Evolutionary conservation across 768 basidiomycete species (phyloP), one percentile per base, ranked within the genome.

Genomic region (Kwoniella bestiolae): DNA sequence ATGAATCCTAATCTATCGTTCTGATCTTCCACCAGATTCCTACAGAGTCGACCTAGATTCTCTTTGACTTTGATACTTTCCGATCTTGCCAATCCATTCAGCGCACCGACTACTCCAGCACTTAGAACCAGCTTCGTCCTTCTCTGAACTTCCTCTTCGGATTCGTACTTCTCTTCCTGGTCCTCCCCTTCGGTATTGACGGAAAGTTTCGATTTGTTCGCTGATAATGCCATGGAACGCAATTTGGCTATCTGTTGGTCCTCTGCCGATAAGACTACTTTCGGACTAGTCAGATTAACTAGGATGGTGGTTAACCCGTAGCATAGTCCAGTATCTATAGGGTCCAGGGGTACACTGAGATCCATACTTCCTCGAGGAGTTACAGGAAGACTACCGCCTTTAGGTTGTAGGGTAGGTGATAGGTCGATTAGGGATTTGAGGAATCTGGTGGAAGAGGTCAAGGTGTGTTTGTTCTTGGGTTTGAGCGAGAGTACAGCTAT

Each of bases 241-340:
- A 97, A 83, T 77, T 88, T 91, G 59, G 88, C 87, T 4, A 95
- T 85, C 75, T 96, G 92, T 31, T 85, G 84, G 75, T 95, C 89
- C 79, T 96, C 93, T 56, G 90, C 87, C 7, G 86, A 89, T 23
- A 93, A 82, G 12, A 84, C 86, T 7, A 89, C 89, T 56, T 85
- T 87, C 76, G 90, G 90, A 11, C 85, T 82, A 50, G 88, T 88
- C 38, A 96, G 78, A 76, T 96, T 94, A 67, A 85, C 82, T 52
- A 92, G 85, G 68, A 94, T 88, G 56, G 87, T 84, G 29, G 90
- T 85, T 46, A 92, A 79, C 5, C 94, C 94, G 69, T 91, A 98
- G 32, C 89, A 82, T 5, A 91, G 82, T 1, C 89, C 85, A 4
- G 70, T 72, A 23, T 75, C 71, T 32, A 60, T 50, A 1, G 62